Evolutionary conservation across 768 basidiomycete genomes (phyloP).

Genomic region (Pulveroboletus frians): DNA sequence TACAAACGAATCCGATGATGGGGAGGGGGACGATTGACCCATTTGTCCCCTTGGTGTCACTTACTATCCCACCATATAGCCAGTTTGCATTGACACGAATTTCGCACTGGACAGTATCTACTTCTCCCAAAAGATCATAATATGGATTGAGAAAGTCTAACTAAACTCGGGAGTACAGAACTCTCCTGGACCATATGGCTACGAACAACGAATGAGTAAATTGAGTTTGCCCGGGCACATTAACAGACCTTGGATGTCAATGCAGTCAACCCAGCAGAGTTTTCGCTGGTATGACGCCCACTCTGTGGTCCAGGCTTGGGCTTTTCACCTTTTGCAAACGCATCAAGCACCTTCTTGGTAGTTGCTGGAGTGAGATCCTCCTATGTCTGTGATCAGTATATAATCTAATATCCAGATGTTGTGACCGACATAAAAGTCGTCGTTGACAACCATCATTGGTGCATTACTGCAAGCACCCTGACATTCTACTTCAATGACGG

Average conservation of each 20-base stretch:
- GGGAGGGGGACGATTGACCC: conserved; percentile 73
- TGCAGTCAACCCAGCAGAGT: conserved; percentile 85
- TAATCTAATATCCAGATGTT: background rate
- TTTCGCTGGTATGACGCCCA: conserved; percentile 82
- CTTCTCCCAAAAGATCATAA: background rate
- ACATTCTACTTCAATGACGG: conserved; percentile 97
- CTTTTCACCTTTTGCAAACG: conserved; percentile 75
- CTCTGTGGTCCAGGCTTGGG: conserved; percentile 94
- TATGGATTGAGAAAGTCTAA: conserved; percentile 35
- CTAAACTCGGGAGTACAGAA: conserved; percentile 82
- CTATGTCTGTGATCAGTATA: conserved; percentile 34
- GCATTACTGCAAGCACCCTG: conserved; percentile 98
- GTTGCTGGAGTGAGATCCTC: conserved; percentile 78
- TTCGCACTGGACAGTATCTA: background rate
- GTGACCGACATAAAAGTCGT: conserved; percentile 87
- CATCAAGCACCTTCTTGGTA: conserved; percentile 75
- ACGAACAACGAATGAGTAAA: conserved; percentile 11
- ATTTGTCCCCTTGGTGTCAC: background rate
- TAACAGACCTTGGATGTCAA: conserved; percentile 62
- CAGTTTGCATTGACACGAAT: background rate
- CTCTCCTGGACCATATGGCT: conserved; percentile 95
- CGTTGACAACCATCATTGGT: conserved; percentile 92
- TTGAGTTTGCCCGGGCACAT: background rate
- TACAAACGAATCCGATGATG: conserved; percentile 68
- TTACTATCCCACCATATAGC: background rate